Evolutionary conservation across 495 filamentous ascomycete species (phyloP), one percentile per base, ranked within the genome.

Genomic region (Tuber borchii): DNA sequence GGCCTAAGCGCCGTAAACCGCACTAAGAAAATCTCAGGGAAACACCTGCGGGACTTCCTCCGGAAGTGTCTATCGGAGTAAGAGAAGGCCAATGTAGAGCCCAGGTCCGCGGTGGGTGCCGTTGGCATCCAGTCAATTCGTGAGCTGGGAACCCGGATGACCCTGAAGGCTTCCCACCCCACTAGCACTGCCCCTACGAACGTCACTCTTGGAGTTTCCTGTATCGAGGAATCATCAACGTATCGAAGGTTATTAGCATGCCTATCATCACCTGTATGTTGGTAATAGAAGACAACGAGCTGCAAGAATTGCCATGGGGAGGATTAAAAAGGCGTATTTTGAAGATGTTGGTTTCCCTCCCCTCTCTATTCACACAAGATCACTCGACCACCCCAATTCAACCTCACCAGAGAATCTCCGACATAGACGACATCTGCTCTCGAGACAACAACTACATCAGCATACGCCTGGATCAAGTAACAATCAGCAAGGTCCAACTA

Each of bases 191-290:
- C 95, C 39, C 94, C 94, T 81, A 97, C 98, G 94, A 96, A 92
- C 87, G 95, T 98, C 80, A 99, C 96, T 0, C 93, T 97, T 82
- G 95, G 95, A 91, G 95, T 99, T 2, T 96, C 95, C 2, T 95
- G 95, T 89, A 98, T 99, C 84, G 98, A 98, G 86, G 95, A 88
- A 99, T 99, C 82, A 99, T 99, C 89, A 98, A 98, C 85, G 95
- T 96, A 9, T 94, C 92, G 16, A 95, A 91, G 83, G 86, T 86
- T 65, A 98, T 99, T 83, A 96, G 93, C 85, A 99, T 96, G 2
- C 95, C 95, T 1, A 91, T 99, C 82, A 95, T 98, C 75, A 88
- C 88, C 20, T 98, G 96, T 80, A 89, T 92, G 31, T 87, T 98
- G 1, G 86, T 91, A 73, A 93, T 90, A 79, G 89, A 89, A 75